phyloP scores from a whole-genome alignment of 257 asterid species.

The Handroanthus guayacan region DNA sequence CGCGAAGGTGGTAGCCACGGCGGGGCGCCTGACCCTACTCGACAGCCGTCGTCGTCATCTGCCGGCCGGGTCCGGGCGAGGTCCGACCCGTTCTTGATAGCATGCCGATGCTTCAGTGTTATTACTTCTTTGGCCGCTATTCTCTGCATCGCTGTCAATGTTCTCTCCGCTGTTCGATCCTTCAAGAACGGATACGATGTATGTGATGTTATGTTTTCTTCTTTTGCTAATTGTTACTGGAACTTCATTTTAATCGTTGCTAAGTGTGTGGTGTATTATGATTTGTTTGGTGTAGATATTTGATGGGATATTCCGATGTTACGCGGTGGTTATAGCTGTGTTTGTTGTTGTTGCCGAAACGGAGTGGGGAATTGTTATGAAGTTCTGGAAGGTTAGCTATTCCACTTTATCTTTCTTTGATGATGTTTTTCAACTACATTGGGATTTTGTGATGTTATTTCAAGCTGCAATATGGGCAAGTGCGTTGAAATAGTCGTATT shows the following conservation, averaged over 20 bases:
- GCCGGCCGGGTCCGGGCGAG: constrained; percentile 45
- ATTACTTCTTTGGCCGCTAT: constrained; percentile 73
- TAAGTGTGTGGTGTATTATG: neutral
- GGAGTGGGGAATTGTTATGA: constrained; percentile 78
- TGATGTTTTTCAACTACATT: neutral
- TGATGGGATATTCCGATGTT: constrained; percentile 97
- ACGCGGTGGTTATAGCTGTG: constrained; percentile 77
- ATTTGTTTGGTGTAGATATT: constrained; percentile 57
- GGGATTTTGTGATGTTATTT: neutral
- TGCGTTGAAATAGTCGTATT: neutral
- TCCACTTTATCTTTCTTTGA: neutral
- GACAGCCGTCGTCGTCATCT: constrained; percentile 36
- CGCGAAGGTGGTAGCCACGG: constrained; percentile 7
- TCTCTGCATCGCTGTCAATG: constrained; percentile 84
- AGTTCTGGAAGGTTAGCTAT: constrained; percentile 70
- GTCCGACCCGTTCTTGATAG: constrained; percentile 62
- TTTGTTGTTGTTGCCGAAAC: constrained; percentile 88
- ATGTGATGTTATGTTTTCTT: constrained; percentile 50
- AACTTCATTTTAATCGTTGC: neutral
- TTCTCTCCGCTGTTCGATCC: constrained; percentile 84
- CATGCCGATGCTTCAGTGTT: constrained; percentile 76
- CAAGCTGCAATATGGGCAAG: constrained; percentile 10
- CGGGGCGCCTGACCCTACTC: constrained; percentile 34
- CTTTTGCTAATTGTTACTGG: neutral
- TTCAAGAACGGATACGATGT: constrained; percentile 83